Conservation (phyloP, 2,329 filamentous ascomycete species). For the Madurella mycetomatis region DNA sequence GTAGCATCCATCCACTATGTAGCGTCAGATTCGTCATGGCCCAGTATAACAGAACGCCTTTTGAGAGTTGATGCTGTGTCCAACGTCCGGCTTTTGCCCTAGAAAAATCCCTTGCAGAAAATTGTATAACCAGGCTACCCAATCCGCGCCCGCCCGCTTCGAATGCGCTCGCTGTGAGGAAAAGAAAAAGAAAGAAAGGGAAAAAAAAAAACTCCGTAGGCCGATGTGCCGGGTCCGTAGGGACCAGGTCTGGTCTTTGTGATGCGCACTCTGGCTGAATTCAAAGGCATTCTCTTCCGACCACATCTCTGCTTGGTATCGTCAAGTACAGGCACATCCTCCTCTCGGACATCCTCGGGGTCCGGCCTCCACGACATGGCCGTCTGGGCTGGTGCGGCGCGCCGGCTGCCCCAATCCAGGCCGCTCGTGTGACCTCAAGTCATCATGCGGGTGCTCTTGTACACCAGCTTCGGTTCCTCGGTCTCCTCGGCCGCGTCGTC, state of each 20-base stretch:
- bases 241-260: not conserved
- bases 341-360: not conserved
- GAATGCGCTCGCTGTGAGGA: not conserved
- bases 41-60: not conserved
- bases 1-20: not conserved
- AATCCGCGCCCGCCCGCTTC: not conserved
- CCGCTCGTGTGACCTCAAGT: conserved; percentile 7
- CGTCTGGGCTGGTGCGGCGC: too few relatives aligned
- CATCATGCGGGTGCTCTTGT: conserved; percentile 38
- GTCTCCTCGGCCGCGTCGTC: conserved; percentile 33
- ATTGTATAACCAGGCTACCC: not conserved
- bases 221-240: not conserved
- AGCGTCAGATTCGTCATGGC: not conserved
- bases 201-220: not conserved
- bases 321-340: too few relatives aligned
- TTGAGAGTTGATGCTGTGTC: not conserved
- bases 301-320: not conserved
- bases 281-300: not conserved
- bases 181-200: too few relatives aligned
- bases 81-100: not conserved
- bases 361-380: not conserved
- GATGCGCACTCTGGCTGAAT: not conserved
- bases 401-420: not conserved
- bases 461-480: conserved; percentile 36
- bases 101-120: not conserved